phyloP scores from a whole-genome alignment of 148 eudicot species.

The Hydrangea macrophylla region DNA sequence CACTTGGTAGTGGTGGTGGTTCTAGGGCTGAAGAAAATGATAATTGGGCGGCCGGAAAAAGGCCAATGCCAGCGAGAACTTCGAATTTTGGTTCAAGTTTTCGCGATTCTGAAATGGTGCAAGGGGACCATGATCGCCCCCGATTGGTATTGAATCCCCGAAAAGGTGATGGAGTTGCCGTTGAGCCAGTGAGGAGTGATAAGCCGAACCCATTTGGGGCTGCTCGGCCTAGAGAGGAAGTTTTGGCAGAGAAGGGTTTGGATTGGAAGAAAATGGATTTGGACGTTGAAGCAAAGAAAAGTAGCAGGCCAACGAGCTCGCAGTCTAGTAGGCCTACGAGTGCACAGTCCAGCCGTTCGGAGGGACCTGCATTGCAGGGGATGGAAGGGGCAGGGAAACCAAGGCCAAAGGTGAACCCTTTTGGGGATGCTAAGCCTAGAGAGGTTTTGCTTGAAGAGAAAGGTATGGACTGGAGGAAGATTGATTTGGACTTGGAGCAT shows the following conservation, averaged over 20 bases:
- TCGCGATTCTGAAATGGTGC: constrained; percentile 47
- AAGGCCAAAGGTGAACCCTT: constrained; percentile 84
- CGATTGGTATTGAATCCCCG: constrained; percentile 54
- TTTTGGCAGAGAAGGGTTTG: constrained; percentile 77
- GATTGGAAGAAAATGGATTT: constrained; percentile 82
- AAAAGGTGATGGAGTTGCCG: constrained; percentile 24
- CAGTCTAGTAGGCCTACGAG: constrained; percentile 74
- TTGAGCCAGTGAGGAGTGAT: constrained; percentile 30
- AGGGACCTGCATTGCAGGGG: constrained; percentile 27
- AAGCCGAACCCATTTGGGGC: constrained; percentile 84
- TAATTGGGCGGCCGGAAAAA: constrained; percentile 68
- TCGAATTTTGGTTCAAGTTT: constrained; percentile 48
- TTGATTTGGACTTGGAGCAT: constrained; percentile 83
- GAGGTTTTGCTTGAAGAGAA: constrained; percentile 83
- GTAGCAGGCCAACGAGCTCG: constrained; percentile 68
- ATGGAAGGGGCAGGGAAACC: constrained; percentile 33
- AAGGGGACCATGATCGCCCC: constrained; percentile 24
- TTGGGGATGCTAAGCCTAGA: constrained; percentile 97
- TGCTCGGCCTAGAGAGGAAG: constrained; percentile 92
- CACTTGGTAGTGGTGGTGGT: constrained; percentile 44
- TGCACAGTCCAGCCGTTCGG: constrained; percentile 45
- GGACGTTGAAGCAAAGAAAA: constrained; percentile 74
- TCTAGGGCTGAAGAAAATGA: constrained; percentile 83
- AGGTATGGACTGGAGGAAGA: constrained; percentile 95
- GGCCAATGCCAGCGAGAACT: constrained; percentile 32